phyloP scores from a whole-genome alignment of 2,329 filamentous ascomycete species.

The Kalmusia sp. region DNA sequence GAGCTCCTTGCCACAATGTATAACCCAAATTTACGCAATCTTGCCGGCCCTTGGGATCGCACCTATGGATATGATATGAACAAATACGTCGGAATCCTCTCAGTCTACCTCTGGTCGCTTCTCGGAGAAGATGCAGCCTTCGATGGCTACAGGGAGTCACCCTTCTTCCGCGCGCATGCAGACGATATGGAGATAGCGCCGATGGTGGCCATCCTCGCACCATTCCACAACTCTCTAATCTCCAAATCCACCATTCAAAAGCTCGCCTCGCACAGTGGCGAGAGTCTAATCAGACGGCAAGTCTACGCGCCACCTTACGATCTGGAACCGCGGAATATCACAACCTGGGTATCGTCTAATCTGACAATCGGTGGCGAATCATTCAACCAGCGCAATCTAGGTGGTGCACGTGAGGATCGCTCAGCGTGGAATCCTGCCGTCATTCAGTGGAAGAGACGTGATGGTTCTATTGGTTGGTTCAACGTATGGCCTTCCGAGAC shows the following conservation, averaged over 20 bases:
- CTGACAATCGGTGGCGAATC: slow-evolving; percentile 65
- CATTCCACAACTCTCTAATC: slow-evolving; percentile 53
- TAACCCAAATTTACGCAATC: slow-evolving; percentile 62
- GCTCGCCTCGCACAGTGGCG: slow-evolving; percentile 55
- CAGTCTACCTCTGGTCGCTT: neutral
- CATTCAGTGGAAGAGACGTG: slow-evolving; percentile 58
- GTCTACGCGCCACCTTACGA: slow-evolving; percentile 64
- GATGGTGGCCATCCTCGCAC: slow-evolving; percentile 59
- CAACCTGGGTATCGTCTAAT: slow-evolving; percentile 61
- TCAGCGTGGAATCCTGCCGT: slow-evolving; percentile 63
- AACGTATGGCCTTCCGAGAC: slow-evolving; percentile 1
- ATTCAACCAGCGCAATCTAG: slow-evolving; percentile 59
- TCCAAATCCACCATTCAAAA: slow-evolving; percentile 41
- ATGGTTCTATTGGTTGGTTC: slow-evolving; percentile 5
- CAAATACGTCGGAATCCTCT: slow-evolving; percentile 5
- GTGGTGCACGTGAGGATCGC: slow-evolving; percentile 57
- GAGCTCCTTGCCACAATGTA: slow-evolving; percentile 58
- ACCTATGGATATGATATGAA: slow-evolving; percentile 66
- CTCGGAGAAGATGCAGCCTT: slow-evolving; percentile 2
- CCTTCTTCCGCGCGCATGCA: slow-evolving; percentile 44
- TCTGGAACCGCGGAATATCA: slow-evolving; percentile 59
- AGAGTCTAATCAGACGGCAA: slow-evolving; percentile 57
- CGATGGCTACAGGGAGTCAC: neutral
- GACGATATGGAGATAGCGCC: slow-evolving; percentile 63
- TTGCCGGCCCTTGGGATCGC: slow-evolving; percentile 68